Base-by-base conservation (phyloP, 2,329 filamentous ascomycete species). In the Microcyclospora tardicrescens region DNA sequence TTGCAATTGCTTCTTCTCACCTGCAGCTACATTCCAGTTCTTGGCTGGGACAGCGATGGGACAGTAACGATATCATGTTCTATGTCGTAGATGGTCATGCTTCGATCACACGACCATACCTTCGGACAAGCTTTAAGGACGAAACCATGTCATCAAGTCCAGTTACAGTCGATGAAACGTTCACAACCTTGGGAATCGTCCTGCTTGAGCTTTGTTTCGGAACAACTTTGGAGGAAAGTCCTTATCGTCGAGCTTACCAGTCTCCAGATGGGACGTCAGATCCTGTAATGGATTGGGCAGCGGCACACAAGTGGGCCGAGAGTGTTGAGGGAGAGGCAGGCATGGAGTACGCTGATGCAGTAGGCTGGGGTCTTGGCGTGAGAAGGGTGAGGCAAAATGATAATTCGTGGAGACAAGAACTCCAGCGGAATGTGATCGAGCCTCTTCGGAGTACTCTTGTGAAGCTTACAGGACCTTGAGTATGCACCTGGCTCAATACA, bases 1-100 rank as follows among this genome's bases (percentile, higher is more conserved):
- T 49, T 3, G 47, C 45, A 2, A 28, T 56, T 12, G 48, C 51
- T 2, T 52, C 47, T 5, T 53, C 51, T 6, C 47, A 48, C 24
- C 38, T 55, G 2, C 53, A 55, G 35, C 47, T 56, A 1, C 38
- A 53, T 15, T 40, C 45, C 2, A 52, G 50, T 11, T 50, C 53
- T 2, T 57, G 51, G 55, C 38, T 56, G 4, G 40, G 43, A 11
- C 16, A 24, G 14, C n/a, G 19, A 13, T 44, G 41, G 41, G 19
- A 24, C 19, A 24, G 19, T 8, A 8, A 24, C 19, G 19, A 24
- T 8, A 24, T 24, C 19, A 24, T 24, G 19, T 24, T 24, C 19
- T 24, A 24, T 24, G 8, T 24, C 8, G 19, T 24, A 4, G 19
- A 24, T 24, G 8, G 19, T 8, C 4, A 24, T 24, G 5, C 19